Evolutionary conservation across 768 basidiomycete genomes (phyloP).

Genomic region (Thelephora ganbajun): DNA sequence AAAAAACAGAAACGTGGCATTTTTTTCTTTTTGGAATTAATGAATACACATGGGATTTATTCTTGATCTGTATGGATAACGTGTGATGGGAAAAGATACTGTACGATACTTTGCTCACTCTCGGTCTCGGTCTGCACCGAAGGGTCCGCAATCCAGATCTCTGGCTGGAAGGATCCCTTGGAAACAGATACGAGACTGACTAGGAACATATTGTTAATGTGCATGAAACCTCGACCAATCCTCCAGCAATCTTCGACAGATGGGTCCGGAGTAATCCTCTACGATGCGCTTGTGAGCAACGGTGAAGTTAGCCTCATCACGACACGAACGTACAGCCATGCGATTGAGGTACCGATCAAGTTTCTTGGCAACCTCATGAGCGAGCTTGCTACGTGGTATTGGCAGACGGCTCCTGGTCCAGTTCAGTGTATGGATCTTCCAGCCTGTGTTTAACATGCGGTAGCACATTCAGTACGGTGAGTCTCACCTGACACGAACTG

Average conservation of each 20-base stretch:
- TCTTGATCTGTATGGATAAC: too few relatives aligned
- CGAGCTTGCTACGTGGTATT: not conserved
- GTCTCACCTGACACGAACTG: not conserved
- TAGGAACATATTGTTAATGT: not conserved
- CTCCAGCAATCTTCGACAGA: not conserved
- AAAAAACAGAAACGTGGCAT: too few relatives aligned
- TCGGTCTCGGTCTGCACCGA: not conserved
- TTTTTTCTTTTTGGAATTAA: too few relatives aligned
- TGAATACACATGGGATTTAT: too few relatives aligned
- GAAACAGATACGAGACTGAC: not conserved
- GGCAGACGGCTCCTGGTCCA: not conserved
- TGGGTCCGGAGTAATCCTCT: not conserved
- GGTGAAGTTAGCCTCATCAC: not conserved
- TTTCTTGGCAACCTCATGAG: not conserved
- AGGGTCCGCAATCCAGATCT: not conserved
- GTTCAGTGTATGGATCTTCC: not conserved
- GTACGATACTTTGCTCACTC: too few relatives aligned
- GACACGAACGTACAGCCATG: not conserved
- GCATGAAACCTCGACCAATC: not conserved
- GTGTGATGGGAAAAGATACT: too few relatives aligned
- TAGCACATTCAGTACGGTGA: not conserved
- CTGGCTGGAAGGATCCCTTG: not conserved
- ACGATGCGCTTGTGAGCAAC: not conserved
- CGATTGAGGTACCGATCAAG: not conserved
- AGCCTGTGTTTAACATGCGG: not conserved